Base-by-base conservation (phyloP, 2,329 filamentous ascomycete species). In the Sphaerulina vaccinii region DNA sequence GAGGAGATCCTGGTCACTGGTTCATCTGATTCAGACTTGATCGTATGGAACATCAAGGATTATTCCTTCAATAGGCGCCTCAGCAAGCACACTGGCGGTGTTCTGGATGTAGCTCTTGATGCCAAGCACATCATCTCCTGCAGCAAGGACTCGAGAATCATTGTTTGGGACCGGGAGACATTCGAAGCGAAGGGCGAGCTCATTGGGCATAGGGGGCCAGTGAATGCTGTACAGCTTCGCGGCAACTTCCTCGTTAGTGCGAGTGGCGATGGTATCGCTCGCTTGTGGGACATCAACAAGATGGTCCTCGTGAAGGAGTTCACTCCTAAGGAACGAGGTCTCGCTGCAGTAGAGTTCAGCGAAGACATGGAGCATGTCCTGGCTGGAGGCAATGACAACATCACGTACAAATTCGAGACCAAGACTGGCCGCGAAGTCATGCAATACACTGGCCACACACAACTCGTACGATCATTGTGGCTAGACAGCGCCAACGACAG, bases 401-500 rank as follows among this genome's bases (percentile, higher is more conserved):
- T 90, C 42, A 96, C 97, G 56, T 93, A 95, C 68, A 88, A 97
- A 67, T 99, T 95, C 81, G 90, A 97, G 70, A 90, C 91, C 45
- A 88, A 89, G 64, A 96, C 90, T 1, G 91, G 91, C 55, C 85
- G 90, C 63, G 86, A 91, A 62, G 78, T 95, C 44, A 84, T 85
- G 56, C 85, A 88, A 67, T 87, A 95, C 69, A 79, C 81, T 41
- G 92, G 91, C 5, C 93, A 99, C 70, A 81, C 85, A 22, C 87
- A 87, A 54, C 80, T 99, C 23, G 92, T 99, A 19, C 85, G 93
- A 52, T 93, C 88, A 44, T 75, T 99, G 54, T 91, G 96, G 75
- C 83, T 97, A 57, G 93, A 99, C 71, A 89, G 84, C 48, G 80
- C 88, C 49, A 93, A 90, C 65, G 87, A 87, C 15, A 84, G 93